A percentile compares a stretch with the other conserved stretches of the same genome.
These are phyloP conservation scores for Dioscorea cayenensis DNA, from an alignment of 116 monocot species.

Conservation along the genomic window DNA sequence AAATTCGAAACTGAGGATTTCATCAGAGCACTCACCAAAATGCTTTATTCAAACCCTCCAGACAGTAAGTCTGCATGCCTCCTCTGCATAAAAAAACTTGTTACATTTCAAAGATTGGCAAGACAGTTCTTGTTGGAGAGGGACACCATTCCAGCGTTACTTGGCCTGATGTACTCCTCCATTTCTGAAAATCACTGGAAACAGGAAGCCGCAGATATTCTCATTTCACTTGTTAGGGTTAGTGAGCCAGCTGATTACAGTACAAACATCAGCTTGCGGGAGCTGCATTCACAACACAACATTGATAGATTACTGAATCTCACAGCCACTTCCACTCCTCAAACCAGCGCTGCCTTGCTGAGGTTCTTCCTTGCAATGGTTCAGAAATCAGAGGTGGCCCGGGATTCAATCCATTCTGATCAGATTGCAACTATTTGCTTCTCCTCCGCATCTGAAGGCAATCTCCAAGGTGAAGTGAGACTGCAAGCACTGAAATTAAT, in stretches of 20 bases:
- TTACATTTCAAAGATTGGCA: neutral
- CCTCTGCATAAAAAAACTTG: slow-evolving; percentile 3
- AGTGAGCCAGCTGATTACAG: slow-evolving; percentile 2
- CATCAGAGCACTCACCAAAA: slow-evolving; percentile 1
- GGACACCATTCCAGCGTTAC: slow-evolving; percentile 4
- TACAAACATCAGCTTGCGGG: slow-evolving; percentile 3
- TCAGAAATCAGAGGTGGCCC: slow-evolving; percentile 1
- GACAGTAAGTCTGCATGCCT: neutral
- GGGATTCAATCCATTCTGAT: neutral
- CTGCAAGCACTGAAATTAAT: neutral
- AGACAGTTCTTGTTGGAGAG: neutral
- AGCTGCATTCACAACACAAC: slow-evolving; percentile 9
- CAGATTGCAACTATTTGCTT: neutral
- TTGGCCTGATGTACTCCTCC: slow-evolving; percentile 1
- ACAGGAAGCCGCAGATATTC: slow-evolving; percentile 5
- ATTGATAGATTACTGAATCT: neutral
- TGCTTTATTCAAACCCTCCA: neutral
- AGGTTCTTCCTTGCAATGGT: neutral
- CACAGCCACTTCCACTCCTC: neutral
- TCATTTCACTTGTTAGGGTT: neutral
- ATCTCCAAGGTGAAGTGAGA: neutral
- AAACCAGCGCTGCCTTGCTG: neutral
- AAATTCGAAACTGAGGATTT: neutral
- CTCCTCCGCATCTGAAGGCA: neutral
- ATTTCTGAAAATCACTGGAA: slow-evolving; percentile 1